phyloP scores from a whole-genome alignment of 148 eudicot species.

The Rhododendron ovatum region DNA sequence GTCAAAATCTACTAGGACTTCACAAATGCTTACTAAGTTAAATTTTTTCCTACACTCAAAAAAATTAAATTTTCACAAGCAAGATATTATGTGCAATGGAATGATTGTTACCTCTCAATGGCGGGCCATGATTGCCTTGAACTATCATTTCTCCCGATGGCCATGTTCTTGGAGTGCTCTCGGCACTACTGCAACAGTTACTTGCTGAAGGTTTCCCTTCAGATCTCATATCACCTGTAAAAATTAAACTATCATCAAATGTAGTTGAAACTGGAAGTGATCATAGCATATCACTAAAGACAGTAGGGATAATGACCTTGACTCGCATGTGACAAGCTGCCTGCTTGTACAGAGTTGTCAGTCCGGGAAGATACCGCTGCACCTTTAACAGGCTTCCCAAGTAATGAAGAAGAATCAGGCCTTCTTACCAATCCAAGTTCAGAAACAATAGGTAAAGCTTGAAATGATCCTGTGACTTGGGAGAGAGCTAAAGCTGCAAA shows the following conservation, averaged over 20 bases:
- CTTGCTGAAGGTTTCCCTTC: slow-evolving; percentile 30
- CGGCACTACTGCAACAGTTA: slow-evolving; percentile 62
- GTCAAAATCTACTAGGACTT: background rate
- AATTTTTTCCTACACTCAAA: background rate
- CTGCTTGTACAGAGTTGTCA: slow-evolving; percentile 37
- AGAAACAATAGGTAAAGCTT: slow-evolving; percentile 30
- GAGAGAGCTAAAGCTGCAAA: slow-evolving; percentile 42
- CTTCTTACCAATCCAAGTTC: slow-evolving; percentile 29
- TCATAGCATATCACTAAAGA: background rate
- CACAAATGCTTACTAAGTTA: background rate
- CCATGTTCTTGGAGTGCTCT: slow-evolving; percentile 58
- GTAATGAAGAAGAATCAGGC: slow-evolving; percentile 39
- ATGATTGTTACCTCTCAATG: slow-evolving; percentile 46
- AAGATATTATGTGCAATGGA: background rate
- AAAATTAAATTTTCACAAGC: background rate
- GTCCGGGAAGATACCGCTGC: slow-evolving; percentile 43
- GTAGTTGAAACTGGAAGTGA: background rate
- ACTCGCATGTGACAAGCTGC: slow-evolving; percentile 25
- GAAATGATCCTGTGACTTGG: slow-evolving; percentile 36
- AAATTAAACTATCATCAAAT: background rate
- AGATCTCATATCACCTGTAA: slow-evolving; percentile 46
- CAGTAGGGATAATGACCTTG: slow-evolving; percentile 35
- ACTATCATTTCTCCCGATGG: slow-evolving; percentile 42
- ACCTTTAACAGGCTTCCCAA: slow-evolving; percentile 31
- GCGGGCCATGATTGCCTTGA: slow-evolving; percentile 46